phyloP scores from a whole-genome alignment of 2,329 filamentous ascomycete genomes.

The Phyllosticta citriasiana region DNA sequence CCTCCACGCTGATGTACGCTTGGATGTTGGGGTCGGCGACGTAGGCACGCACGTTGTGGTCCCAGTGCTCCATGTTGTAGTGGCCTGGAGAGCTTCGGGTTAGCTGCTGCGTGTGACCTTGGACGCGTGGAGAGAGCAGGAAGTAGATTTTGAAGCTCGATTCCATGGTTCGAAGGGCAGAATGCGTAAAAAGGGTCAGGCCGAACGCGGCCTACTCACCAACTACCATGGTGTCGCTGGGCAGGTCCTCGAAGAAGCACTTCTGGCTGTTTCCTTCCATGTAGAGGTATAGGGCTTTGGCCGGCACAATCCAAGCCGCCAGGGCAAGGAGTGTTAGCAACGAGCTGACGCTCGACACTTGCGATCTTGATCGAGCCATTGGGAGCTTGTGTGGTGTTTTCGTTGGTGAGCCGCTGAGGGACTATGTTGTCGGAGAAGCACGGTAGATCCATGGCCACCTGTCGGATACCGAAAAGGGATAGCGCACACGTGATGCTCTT shows the following conservation, averaged over 20 bases:
- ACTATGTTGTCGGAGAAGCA: constrained; percentile 2
- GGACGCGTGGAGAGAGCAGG: neutral
- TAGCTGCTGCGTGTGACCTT: neutral
- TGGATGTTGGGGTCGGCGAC: constrained; percentile 62
- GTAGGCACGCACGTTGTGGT: constrained; percentile 60
- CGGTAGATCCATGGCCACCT: constrained; percentile 7
- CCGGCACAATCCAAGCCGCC: constrained; percentile 49
- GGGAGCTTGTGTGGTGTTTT: neutral
- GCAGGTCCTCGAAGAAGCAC: constrained; percentile 97
- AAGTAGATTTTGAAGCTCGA: neutral
- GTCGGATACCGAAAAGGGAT: constrained; percentile 1
- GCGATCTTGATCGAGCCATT: constrained; percentile 9
- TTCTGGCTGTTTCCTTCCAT: constrained; percentile 77
- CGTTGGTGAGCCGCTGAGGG: neutral
- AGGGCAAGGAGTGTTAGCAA: constrained; percentile 53
- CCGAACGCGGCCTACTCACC: constrained; percentile 40
- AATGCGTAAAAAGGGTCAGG: neutral
- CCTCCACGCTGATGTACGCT: constrained; percentile 90
- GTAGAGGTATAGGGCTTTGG: constrained; percentile 89
- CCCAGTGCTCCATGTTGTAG: constrained; percentile 78
- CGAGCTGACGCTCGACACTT: constrained; percentile 10
- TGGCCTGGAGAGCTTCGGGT: constrained; percentile 44
- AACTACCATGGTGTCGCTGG: constrained; percentile 93
- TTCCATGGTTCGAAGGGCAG: neutral
- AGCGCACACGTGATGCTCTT: constrained; percentile 1